Percentiles rank a stretch among this genome's conserved stretches.
Evolutionary conservation across 2,329 filamentous ascomycete genomes (phyloP).

Genomic region (Mariannaea elegans): DNA sequence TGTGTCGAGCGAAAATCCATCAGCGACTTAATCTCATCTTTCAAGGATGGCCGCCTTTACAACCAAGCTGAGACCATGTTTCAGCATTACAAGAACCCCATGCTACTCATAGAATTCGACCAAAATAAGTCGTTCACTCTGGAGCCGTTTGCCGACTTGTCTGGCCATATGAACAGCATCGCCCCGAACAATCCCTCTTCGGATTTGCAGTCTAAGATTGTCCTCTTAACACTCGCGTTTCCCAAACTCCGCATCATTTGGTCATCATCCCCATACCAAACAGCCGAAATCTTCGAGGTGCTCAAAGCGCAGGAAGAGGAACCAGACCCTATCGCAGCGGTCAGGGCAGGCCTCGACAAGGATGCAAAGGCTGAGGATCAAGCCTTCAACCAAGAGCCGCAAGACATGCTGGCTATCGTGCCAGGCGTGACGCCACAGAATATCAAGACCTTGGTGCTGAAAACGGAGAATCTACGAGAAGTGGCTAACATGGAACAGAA

Average conservation of each 20-base stretch:
- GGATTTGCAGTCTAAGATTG: slow-evolving; percentile 90
- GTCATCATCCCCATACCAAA: slow-evolving; percentile 93
- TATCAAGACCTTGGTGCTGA: slow-evolving; percentile 74
- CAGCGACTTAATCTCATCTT: slow-evolving; percentile 88
- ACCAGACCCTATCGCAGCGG: slow-evolving; percentile 88
- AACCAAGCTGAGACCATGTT: slow-evolving; percentile 95
- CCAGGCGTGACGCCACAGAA: slow-evolving; percentile 87
- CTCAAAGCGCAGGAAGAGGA: slow-evolving; percentile 91
- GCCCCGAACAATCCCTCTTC: slow-evolving; percentile 66
- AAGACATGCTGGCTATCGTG: slow-evolving; percentile 88
- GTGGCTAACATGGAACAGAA: slow-evolving; percentile 85
- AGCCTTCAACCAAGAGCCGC: slow-evolving; percentile 82
- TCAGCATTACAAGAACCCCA: slow-evolving; percentile 85
- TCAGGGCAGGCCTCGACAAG: slow-evolving; percentile 76
- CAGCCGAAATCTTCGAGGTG: slow-evolving; percentile 94
- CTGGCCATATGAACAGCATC: slow-evolving; percentile 69
- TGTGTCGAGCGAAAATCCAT: slow-evolving; percentile 96
- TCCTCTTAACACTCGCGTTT: slow-evolving; percentile 91
- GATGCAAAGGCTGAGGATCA: slow-evolving; percentile 69
- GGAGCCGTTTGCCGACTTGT: slow-evolving; percentile 77
- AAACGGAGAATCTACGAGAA: slow-evolving; percentile 80
- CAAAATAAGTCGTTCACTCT: slow-evolving; percentile 97
- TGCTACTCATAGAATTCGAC: slow-evolving; percentile 97
- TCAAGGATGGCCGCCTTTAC: slow-evolving; percentile 91
- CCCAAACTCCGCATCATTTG: slow-evolving; percentile 91